Conservation (phyloP, 1,284 basidiomycete genomes). For the Xerocomus cyaneibrunnescens region DNA sequence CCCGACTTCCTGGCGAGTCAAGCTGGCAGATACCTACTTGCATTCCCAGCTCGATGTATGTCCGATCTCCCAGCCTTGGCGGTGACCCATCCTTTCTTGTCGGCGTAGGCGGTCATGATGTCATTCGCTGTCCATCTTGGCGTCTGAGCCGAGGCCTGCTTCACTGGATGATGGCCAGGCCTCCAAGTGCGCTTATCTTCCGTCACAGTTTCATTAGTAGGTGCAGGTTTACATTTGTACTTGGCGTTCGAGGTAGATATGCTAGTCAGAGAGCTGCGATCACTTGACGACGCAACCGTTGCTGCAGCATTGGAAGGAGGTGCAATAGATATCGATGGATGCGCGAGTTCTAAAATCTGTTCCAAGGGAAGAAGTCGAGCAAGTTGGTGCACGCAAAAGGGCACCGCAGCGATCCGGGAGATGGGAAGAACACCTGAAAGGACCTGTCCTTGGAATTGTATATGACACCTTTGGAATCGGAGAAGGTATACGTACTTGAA, state of each 20-base stretch:
- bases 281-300: neutral
- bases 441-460: slow-evolving; percentile 44
- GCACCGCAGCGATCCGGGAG: slow-evolving; percentile 79
- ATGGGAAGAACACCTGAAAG: slow-evolving; percentile 85
- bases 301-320: slow-evolving; percentile 11
- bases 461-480: slow-evolving; percentile 6
- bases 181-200: slow-evolving; percentile 76
- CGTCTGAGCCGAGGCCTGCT: slow-evolving; percentile 15
- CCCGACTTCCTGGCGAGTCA: neutral
- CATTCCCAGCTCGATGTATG: slow-evolving; percentile 84
- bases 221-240: neutral
- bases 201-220: slow-evolving; percentile 3
- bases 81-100: slow-evolving; percentile 79
- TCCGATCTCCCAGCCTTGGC: slow-evolving; percentile 89
- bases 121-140: slow-evolving; percentile 75
- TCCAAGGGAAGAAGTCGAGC: slow-evolving; percentile 78
- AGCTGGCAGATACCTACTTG: slow-evolving; percentile 54
- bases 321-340: slow-evolving; percentile 44
- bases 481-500: slow-evolving; percentile 53
- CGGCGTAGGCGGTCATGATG: slow-evolving; percentile 75
- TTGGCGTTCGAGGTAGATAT: neutral
- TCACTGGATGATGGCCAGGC: slow-evolving; percentile 43
- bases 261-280: neutral
- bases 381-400: slow-evolving; percentile 71
- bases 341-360: slow-evolving; percentile 57